A percentile compares a stretch with the other conserved stretches of the same genome.
phyloP scores from a whole-genome alignment of 2,329 filamentous ascomycete genomes.

The Cladosporium colombiae region DNA sequence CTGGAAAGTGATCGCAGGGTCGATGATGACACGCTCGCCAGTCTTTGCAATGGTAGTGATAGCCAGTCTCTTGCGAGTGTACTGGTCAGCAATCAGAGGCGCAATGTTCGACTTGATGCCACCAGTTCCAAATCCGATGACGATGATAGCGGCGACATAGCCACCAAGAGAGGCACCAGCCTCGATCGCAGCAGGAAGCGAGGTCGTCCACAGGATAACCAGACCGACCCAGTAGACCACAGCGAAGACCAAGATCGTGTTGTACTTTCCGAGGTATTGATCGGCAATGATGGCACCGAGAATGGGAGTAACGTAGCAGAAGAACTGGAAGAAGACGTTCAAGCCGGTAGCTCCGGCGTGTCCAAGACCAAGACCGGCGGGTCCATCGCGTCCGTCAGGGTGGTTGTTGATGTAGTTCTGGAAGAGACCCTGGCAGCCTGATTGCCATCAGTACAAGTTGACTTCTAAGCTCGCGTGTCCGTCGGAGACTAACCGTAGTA shows the following conservation, averaged over 20 bases:
- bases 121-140: constrained; percentile 74
- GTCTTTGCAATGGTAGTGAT: constrained; percentile 41
- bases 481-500: not conserved
- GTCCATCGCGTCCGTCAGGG: constrained; percentile 41
- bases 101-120: constrained; percentile 80
- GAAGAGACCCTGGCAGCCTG: constrained; percentile 42
- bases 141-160: constrained; percentile 64
- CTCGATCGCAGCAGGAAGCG: constrained; percentile 64
- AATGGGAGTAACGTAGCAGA: constrained; percentile 51
- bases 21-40: constrained; percentile 50
- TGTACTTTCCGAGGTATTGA: constrained; percentile 68
- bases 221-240: constrained; percentile 66
- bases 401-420: constrained; percentile 53
- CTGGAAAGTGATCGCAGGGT: constrained; percentile 51
- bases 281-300: constrained; percentile 60
- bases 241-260: constrained; percentile 68
- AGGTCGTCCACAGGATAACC: constrained; percentile 65
- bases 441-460: not conserved
- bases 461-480: constrained; percentile 22
- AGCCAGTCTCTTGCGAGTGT: constrained; percentile 43
- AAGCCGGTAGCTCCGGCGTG: constrained; percentile 47
- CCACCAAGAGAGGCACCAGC: constrained; percentile 63
- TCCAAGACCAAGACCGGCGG: constrained; percentile 43
- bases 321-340: constrained; percentile 51
- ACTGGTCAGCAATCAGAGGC: constrained; percentile 52